Conservation (phyloP, 306 rosid species). For the Vachellia pachyceras region DNA sequence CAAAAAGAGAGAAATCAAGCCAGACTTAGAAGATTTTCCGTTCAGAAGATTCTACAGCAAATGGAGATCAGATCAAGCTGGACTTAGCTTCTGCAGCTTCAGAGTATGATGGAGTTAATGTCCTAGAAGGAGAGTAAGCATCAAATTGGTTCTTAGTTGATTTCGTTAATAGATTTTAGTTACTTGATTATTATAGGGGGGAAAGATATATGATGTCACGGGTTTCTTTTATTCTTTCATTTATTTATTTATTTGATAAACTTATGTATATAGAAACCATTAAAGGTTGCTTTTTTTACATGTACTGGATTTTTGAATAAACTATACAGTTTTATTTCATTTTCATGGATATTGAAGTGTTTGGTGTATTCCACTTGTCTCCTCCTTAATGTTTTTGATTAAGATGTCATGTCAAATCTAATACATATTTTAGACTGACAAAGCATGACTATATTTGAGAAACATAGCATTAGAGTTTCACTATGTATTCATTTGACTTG, state of each 20-base stretch:
- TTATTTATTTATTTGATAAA: constrained; percentile 44
- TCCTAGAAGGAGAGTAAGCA: background rate
- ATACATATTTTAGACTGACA: too few species aligned
- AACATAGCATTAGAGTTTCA: too few species aligned
- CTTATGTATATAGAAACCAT: constrained; percentile 41
- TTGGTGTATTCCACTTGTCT: too few species aligned
- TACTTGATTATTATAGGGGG: background rate
- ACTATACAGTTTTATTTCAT: background rate
- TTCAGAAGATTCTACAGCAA: too few species aligned
- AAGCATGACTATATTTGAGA: too few species aligned
- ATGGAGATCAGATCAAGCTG: constrained; percentile 56
- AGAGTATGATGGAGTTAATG: constrained; percentile 45
- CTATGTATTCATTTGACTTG: background rate
- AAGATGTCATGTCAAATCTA: too few species aligned
- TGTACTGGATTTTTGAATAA: background rate
- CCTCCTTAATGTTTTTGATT: too few species aligned
- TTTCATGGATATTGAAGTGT: too few species aligned
- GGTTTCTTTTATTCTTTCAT: constrained; percentile 20
- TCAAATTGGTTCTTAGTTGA: background rate
- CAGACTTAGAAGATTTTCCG: too few species aligned
- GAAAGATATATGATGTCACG: background rate
- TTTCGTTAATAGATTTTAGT: background rate
- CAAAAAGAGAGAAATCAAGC: too few species aligned
- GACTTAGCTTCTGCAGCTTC: constrained; percentile 53
- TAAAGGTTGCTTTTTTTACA: background rate